Evolutionary conservation across 164 flowering plant species (phyloP).

Genomic region (Chloranthus sessilifolius): DNA sequence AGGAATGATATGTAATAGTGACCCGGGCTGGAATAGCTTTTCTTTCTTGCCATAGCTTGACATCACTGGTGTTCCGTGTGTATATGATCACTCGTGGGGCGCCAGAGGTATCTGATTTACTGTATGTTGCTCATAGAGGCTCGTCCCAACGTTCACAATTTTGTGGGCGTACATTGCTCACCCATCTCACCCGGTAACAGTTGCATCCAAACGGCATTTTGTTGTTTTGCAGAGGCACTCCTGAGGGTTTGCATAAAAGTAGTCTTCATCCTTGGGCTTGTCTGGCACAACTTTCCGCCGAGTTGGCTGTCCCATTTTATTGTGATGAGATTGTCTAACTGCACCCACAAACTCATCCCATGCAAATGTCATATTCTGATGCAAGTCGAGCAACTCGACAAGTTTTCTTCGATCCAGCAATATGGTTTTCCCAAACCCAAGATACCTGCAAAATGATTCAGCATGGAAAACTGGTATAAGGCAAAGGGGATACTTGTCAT

Average conservation of each 20-base stretch:
- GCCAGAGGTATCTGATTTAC: background rate
- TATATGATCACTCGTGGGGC: background rate
- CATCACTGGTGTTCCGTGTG: background rate
- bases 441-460: conserved; percentile 54
- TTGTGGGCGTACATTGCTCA: background rate
- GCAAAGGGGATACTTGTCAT: no score
- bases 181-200: background rate
- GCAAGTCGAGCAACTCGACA: conserved; percentile 68
- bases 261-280: conserved; percentile 97
- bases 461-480: background rate
- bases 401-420: conserved; percentile 59
- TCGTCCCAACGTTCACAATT: background rate
- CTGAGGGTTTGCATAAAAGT: conserved; percentile 90
- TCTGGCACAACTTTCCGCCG: conserved; percentile 51
- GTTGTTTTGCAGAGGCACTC: conserved; percentile 71
- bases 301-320: conserved; percentile 60
- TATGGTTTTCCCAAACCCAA: conserved; percentile 70
- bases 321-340: conserved; percentile 48
- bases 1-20: background rate
- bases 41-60: background rate
- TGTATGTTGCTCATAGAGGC: background rate
- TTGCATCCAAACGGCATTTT: conserved; percentile 31
- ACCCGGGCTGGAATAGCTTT: background rate
- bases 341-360: conserved; percentile 65
- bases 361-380: conserved; percentile 64